Percentiles rank a stretch among this genome's conserved stretches.
Conservation (phyloP, 192 early-diverging fungal genomes). For the Allomyces macrogynus region DNA sequence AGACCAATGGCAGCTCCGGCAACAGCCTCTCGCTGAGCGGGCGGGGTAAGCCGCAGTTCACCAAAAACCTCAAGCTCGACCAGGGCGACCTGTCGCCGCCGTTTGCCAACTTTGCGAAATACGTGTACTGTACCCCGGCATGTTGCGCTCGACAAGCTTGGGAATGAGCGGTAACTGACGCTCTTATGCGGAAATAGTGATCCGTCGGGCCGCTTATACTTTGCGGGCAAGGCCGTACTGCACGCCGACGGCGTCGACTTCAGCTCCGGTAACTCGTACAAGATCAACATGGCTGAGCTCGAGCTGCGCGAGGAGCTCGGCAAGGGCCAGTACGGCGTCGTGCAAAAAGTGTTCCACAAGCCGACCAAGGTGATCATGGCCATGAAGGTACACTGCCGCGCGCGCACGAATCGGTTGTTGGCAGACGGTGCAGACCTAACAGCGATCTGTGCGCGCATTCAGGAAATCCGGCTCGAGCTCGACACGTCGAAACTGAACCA, state of each 20-base stretch:
- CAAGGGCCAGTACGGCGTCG: conserved; percentile 82
- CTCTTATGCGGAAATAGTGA: no score
- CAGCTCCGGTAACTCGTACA: conserved; percentile 64
- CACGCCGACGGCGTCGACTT: conserved; percentile 84
- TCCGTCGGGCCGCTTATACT: conserved; percentile 67
- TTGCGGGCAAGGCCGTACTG: conserved; percentile 76
- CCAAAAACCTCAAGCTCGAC: not conserved
- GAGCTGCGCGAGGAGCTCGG: conserved; percentile 57
- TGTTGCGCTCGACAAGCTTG: no score
- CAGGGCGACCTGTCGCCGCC: not conserved
- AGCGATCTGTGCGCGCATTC: no score
- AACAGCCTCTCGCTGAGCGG: no score
- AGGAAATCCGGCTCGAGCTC: conserved; percentile 72
- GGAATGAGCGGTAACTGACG: no score
- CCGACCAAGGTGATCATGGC: conserved; percentile 79
- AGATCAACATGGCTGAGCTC: conserved; percentile 73
- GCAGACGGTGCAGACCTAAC: no score
- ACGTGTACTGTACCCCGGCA: conserved; percentile 11
- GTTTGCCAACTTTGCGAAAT: not conserved
- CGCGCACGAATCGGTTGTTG: no score
- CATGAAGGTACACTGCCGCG: conserved; percentile 23
- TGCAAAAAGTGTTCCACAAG: conserved; percentile 70
- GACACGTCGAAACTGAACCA: conserved; percentile 73
- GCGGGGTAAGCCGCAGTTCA: not conserved
- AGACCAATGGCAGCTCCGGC: no score